Percentiles rank a stretch among this genome's conserved stretches.
Evolutionary conservation across 1,284 basidiomycete genomes (phyloP).

Genomic region (Ceratobasidium sp.): DNA sequence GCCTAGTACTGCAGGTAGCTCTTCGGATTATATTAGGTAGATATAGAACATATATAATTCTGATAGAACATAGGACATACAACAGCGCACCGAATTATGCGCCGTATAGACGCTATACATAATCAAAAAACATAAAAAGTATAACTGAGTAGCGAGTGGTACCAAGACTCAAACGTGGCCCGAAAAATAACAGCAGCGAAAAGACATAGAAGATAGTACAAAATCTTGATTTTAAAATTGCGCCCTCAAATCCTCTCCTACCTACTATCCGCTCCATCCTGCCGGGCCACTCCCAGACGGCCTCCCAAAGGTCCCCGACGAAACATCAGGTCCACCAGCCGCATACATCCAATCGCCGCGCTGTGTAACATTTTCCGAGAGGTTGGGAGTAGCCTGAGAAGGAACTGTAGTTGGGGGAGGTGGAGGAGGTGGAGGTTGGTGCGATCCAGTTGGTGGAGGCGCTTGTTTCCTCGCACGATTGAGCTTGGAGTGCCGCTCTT

Average conservation of each 20-base stretch:
- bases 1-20: too few species aligned
- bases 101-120: background rate
- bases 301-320: too few species aligned
- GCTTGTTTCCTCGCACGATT: background rate
- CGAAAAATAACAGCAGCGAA: background rate
- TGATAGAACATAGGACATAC: background rate
- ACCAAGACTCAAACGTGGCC: background rate
- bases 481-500: conserved; percentile 26
- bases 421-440: background rate
- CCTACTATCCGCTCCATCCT: too few species aligned
- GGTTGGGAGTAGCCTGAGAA: background rate
- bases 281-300: too few species aligned
- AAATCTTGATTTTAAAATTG: too few species aligned
- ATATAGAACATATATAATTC: too few species aligned
- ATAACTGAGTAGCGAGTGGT: background rate
- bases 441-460: background rate
- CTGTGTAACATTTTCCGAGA: background rate
- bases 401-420: background rate
- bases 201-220: background rate
- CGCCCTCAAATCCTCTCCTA: too few species aligned
- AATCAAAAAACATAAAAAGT: background rate
- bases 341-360: background rate
- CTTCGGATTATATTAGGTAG: too few species aligned
- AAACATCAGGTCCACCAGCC: background rate
- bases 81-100: background rate